Conservation (phyloP, 352 stramenopile species). For the Phytophthora gonapodyides region DNA sequence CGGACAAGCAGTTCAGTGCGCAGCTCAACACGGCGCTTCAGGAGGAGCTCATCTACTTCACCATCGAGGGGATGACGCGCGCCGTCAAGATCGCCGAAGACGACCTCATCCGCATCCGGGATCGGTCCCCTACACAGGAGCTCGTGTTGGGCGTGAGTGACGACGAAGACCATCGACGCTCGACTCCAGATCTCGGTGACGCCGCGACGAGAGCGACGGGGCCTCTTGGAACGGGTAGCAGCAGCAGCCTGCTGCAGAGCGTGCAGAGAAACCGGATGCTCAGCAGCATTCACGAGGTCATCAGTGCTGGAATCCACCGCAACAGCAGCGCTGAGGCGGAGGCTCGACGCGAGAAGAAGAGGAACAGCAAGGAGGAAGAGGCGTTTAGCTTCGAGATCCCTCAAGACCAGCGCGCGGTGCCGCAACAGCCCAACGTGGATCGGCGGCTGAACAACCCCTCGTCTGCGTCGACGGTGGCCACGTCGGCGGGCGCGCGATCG, state of each 20-base stretch:
- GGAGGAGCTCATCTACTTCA: slow-evolving; percentile 90
- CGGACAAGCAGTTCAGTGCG: slow-evolving; percentile 81
- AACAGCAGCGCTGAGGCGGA: slow-evolving; percentile 32
- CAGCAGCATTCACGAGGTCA: slow-evolving; percentile 33
- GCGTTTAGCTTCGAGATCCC: slow-evolving; percentile 46
- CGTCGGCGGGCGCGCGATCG: slow-evolving; percentile 11
- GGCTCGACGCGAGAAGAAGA: slow-evolving; percentile 19
- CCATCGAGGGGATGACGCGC: slow-evolving; percentile 86
- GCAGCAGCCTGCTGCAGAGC: slow-evolving; percentile 23
- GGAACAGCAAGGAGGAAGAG: slow-evolving; percentile 23
- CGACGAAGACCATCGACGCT: slow-evolving; percentile 13
- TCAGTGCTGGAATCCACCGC: slow-evolving; percentile 33
- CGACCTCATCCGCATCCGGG: slow-evolving; percentile 48
- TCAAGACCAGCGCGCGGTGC: slow-evolving; percentile 31
- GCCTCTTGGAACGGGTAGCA: slow-evolving; percentile 10
- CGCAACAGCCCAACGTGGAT: slow-evolving; percentile 17
- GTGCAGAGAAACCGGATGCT: slow-evolving; percentile 34
- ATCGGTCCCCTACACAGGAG: slow-evolving; percentile 57
- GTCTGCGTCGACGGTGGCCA: slow-evolving; percentile 30
- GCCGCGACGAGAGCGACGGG: slow-evolving; percentile 35
- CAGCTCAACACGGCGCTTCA: slow-evolving; percentile 89
- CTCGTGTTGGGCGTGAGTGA: slow-evolving; percentile 32
- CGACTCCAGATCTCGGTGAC: slow-evolving; percentile 18
- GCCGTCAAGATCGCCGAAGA: slow-evolving; percentile 75
- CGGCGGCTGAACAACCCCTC: slow-evolving; percentile 28